Base-by-base conservation (phyloP, 768 basidiomycete species). In the Leccinum arenicola region DNA sequence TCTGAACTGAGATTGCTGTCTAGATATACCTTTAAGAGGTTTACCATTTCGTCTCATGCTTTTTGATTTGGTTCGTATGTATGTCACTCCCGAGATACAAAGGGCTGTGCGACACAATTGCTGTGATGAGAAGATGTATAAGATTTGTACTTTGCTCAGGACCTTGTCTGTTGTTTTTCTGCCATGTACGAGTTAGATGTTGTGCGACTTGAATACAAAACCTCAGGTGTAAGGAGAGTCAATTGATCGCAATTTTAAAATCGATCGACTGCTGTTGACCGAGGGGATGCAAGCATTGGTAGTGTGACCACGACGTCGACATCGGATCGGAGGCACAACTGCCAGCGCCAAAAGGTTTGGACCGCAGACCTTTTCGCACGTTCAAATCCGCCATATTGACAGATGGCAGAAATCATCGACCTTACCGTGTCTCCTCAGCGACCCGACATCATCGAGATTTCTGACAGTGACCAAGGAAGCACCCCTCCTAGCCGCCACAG, bases 21-120 rank as follows among this genome's bases (percentile, higher is more conserved):
- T 71, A 89, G 88, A 64, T 90, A 90, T 73, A 90, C 88, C 17
- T 90, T 90, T 80, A 90, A 90, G 73, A 80, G 89, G 31, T 90
- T 90, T 74, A 79, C 79, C 25, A 76, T 88, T 33, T 85, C 86
- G 33, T 86, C 82, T 33, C 78, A 81, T 47, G 82, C 78, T 14
- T 82, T 82, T 67, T 83, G 62, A 73, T 54, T 45, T 45, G 53
- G 21, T 58, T 52, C 58, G 23, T 33, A 25, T 47, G 35, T 8
- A 38, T 36, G 33, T 52, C 29, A 38, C 31, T 21, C 29, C 25
- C 17, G 17, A 45, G 55, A 53, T 33, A 21, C 4, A 15, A 54
- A 52, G 40, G 50, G 49, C 5, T 50, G 33, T 54, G 29, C 15
- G 29, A 50, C 21, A 50, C 25, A 36, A 11, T 33, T 21, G 19